Base-by-base conservation (phyloP, 805 yeast genomes). In the Starmera caribaea region DNA sequence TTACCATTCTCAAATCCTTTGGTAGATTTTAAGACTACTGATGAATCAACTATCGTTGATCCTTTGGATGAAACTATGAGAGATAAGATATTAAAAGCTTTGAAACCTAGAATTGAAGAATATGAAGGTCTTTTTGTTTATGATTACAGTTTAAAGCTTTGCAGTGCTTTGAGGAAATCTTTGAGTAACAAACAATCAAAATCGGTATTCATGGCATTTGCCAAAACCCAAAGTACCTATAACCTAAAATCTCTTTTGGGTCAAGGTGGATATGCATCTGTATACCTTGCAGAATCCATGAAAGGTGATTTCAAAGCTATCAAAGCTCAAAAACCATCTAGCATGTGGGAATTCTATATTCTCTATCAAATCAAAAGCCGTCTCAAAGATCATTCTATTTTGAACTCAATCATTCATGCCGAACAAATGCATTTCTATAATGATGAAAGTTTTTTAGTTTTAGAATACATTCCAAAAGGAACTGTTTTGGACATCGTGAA, bases 301-400 rank as follows among this genome's bases (percentile, higher is more conserved):
- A 55, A 59, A 8, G 86, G 84, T 2, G 53, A 59, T 1, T 51
- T 72, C 29, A 71, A 68, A 38, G 95, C 96, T 0, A 59, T 88
- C 38, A 88, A 88, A 53, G 73, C 81, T 12, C 87, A 82, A 51
- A 66, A 69, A 14, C 86, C 90, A 0, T 63, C 84, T 0, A 71
- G 75, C 35, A 65, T 74, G 4, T 87, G 96, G 96, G 96, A 88
- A 58, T 84, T 71, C 50, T 86, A 83, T 54, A 76, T 85, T 14
- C 61, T 86, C 46, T 69, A 64, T 30, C 79, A 77, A 47, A 64
- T 84, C 1, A 75, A 74, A 30, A 41, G 55, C 40, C 54, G 79
- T 32, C 45, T 71, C 17, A 36, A 39, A 3, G 57, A 49, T 3
- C 37, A 50, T 7, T 24, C 38, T 0, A 55, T 60, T 0, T 41